phyloP scores from a whole-genome alignment of 805 yeast genomes.

The Nakazawaea holstii region DNA sequence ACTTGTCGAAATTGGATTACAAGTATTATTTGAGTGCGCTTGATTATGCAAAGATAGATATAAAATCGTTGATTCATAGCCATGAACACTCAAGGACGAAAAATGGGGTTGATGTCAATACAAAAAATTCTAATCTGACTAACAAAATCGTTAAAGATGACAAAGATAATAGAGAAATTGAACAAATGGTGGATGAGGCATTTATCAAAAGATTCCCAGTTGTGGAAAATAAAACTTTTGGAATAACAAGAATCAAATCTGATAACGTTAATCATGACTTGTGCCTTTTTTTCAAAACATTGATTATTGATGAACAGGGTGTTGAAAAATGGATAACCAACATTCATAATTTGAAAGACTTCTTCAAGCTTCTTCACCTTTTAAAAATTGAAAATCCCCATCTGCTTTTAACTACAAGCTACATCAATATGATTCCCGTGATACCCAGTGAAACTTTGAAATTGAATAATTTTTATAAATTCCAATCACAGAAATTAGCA shows the following conservation, averaged over 20 bases:
- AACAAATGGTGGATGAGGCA: constrained; percentile 26
- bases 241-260: constrained; percentile 29
- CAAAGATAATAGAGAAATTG: constrained; percentile 19
- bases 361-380: constrained; percentile 27
- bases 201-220: constrained; percentile 18
- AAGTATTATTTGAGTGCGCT: constrained; percentile 30
- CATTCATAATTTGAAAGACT: constrained; percentile 25
- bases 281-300: constrained; percentile 20
- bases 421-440: constrained; percentile 17
- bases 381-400: constrained; percentile 31
- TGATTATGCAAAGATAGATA: constrained; percentile 40
- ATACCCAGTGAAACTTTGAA: constrained; percentile 9
- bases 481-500: background rate
- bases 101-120: no score
- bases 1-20: constrained; percentile 29
- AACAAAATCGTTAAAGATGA: constrained; percentile 17
- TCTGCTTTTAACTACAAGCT: constrained; percentile 19
- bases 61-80: constrained; percentile 7
- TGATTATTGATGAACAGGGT: background rate
- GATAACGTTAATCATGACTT: constrained; percentile 23
- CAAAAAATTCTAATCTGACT: constrained; percentile 9
- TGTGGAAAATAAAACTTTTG: constrained; percentile 21
- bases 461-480: constrained; percentile 7
- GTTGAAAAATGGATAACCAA: constrained; percentile 12
- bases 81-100: background rate